Conservation (phyloP, 306 rosid species). For the Clitoria ternatea region DNA sequence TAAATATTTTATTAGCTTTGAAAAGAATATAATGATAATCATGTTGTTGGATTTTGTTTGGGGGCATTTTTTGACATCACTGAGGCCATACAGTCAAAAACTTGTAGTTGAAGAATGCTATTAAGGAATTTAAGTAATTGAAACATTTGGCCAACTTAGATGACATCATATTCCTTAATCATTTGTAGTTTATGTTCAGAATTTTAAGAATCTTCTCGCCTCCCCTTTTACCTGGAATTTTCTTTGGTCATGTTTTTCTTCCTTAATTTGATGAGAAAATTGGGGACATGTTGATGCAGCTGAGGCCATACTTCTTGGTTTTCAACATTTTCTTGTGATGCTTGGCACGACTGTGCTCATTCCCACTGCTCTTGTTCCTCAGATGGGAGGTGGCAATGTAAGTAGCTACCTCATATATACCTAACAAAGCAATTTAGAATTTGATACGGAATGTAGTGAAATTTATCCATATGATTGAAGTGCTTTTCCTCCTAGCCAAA, state of each 20-base stretch:
- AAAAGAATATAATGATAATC: not conserved
- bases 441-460: conserved; percentile 5
- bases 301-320: conserved; percentile 98
- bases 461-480: not conserved
- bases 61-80: not conserved
- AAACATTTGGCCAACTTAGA: not conserved
- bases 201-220: not conserved
- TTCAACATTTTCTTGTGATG: conserved; percentile 98
- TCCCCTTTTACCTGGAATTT: not conserved
- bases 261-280: conserved; percentile 10
- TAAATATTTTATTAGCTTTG: not conserved
- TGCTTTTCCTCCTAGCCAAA: not conserved
- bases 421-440: not conserved
- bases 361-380: conserved; percentile 96
- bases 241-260: not conserved
- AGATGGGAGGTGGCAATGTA: conserved; percentile 99
- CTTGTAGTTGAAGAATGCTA: not conserved
- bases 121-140: conserved; percentile 6
- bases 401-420: conserved; percentile 28
- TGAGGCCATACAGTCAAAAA: not conserved
- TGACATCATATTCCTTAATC: not conserved
- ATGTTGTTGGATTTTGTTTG: conserved; percentile 3
- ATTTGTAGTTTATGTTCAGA: not conserved
- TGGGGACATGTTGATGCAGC: conserved; percentile 59
- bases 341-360: conserved; percentile 94